A percentile compares a stretch with the other conserved stretches of the same genome.
Conservation (phyloP, 2,329 filamentous ascomycete species). For the Lomentospora prolificans region DNA sequence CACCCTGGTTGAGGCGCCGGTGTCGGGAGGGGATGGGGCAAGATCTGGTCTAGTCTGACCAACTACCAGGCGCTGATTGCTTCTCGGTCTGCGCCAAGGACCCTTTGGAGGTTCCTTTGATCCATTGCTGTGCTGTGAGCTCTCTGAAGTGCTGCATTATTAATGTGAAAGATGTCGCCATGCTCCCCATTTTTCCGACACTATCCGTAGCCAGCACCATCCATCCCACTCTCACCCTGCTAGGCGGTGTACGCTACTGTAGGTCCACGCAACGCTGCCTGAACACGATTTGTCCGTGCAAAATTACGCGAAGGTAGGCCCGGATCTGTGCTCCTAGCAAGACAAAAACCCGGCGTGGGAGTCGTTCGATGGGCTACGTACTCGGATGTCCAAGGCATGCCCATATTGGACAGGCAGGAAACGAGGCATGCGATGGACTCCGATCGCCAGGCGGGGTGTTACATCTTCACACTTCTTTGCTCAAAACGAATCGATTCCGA, state of each 20-base stretch:
- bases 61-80: background rate
- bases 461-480: background rate
- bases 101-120: too few species aligned
- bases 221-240: background rate
- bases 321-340: background rate
- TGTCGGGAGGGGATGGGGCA: background rate
- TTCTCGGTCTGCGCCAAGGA: too few species aligned
- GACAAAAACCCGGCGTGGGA: background rate
- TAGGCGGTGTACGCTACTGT: background rate
- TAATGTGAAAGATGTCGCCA: background rate
- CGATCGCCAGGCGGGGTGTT: background rate
- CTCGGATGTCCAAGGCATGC: background rate
- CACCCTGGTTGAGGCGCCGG: background rate
- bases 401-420: too few species aligned
- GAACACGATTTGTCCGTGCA: background rate
- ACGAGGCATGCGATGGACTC: too few species aligned
- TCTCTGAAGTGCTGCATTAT: background rate
- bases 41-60: constrained; percentile 1
- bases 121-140: background rate
- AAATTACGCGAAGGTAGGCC: background rate
- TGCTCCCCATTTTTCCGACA: background rate
- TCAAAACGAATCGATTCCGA: background rate
- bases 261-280: background rate
- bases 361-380: background rate
- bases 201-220: background rate